phyloP scores from a whole-genome alignment of 208 protist genomes.

The Sergeia podlipaevii region DNA sequence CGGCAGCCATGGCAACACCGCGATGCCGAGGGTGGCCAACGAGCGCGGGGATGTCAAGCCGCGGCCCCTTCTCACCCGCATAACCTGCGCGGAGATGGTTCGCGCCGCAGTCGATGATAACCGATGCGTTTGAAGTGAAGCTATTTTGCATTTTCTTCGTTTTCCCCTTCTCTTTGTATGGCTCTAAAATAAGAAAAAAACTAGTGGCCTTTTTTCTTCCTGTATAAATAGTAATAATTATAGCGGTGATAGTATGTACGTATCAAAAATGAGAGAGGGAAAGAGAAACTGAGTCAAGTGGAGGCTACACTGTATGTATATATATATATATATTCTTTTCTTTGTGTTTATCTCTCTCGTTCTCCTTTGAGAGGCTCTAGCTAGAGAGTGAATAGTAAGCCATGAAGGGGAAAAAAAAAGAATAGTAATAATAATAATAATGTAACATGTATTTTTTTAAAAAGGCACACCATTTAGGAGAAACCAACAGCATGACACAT shows the following conservation, averaged over 20 bases:
- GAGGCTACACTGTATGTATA: background rate
- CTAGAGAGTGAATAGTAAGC: too few species aligned
- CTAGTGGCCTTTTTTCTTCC: background rate
- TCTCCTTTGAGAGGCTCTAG: too few species aligned
- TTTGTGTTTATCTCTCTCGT: too few species aligned
- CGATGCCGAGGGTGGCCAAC: slow-evolving; percentile 87
- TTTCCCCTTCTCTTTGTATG: too few species aligned
- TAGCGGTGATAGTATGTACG: background rate
- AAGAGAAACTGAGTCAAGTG: background rate
- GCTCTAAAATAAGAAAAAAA: background rate
- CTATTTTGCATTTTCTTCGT: too few species aligned
- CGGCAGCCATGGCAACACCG: slow-evolving; percentile 88
- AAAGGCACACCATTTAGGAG: too few species aligned
- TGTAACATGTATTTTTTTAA: background rate
- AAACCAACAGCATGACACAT: too few species aligned
- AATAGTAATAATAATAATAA: background rate
- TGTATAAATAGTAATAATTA: background rate
- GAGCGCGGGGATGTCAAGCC: slow-evolving; percentile 82
- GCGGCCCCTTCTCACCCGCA: slow-evolving; percentile 75
- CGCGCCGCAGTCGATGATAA: slow-evolving; percentile 82
- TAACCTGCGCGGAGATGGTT: slow-evolving; percentile 85
- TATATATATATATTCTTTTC: slow-evolving; percentile 1
- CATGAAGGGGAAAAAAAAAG: too few species aligned
- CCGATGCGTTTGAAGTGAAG: too few species aligned
- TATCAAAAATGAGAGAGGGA: background rate